These are phyloP conservation scores for Fusarium humuli DNA, from an alignment of 2,329 filamentous ascomycete species.

Conservation along the genomic window DNA sequence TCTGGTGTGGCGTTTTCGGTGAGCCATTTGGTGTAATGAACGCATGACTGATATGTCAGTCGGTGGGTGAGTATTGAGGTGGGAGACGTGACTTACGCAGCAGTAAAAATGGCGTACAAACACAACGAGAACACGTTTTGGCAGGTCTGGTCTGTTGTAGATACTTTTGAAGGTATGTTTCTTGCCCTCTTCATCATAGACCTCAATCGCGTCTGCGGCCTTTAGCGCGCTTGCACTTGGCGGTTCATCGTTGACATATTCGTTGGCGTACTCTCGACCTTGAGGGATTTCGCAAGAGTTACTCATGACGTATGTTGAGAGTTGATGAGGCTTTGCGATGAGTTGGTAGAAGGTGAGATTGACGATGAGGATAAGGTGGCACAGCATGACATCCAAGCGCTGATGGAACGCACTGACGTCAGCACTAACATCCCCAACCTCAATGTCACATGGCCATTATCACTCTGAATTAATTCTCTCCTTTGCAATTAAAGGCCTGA, in stretches of 20 bases:
- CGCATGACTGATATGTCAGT: slow-evolving; percentile 18
- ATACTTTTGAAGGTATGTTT: slow-evolving; percentile 26
- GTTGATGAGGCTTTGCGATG: background rate
- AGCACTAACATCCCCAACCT: background rate
- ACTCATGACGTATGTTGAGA: background rate
- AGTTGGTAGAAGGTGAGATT: background rate
- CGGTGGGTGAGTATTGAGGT: rapidly evolving
- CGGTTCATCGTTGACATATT: slow-evolving; percentile 6
- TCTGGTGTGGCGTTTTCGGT: slow-evolving; percentile 15
- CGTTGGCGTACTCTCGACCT: background rate
- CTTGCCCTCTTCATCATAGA: slow-evolving; percentile 11
- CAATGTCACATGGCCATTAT: background rate
- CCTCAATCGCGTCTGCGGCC: slow-evolving; percentile 4
- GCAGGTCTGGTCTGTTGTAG: slow-evolving; percentile 1
- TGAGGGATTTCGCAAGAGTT: background rate
- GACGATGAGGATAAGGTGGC: background rate
- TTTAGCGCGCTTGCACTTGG: slow-evolving; percentile 1
- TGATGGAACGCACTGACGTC: background rate
- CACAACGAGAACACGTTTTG: slow-evolving; percentile 18
- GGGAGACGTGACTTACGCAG: background rate
- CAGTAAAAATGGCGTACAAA: slow-evolving; percentile 37
- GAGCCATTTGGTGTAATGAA: slow-evolving; percentile 20
- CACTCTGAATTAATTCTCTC: background rate
- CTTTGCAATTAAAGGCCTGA: too few relatives aligned
- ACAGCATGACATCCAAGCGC: background rate